Evolutionary conservation across 1,284 basidiomycete species (phyloP).

Genomic region (Puccinia polysora): DNA sequence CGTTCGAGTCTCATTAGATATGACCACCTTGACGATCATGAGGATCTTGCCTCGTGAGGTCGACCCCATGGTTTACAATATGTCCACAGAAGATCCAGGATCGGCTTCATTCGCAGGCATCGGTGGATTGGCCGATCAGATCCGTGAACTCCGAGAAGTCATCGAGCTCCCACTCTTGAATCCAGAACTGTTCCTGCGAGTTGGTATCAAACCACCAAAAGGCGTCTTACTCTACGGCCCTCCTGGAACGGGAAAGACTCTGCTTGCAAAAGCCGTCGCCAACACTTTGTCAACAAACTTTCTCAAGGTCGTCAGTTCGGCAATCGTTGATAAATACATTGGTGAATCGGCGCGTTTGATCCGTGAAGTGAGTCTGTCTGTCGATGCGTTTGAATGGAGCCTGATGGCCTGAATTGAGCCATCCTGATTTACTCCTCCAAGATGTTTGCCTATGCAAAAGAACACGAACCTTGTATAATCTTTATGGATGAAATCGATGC

Average conservation of each 20-base stretch:
- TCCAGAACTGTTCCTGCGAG: slow-evolving; percentile 88
- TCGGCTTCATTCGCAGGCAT: slow-evolving; percentile 94
- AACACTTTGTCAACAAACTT: slow-evolving; percentile 95
- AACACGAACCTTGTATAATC: slow-evolving; percentile 98
- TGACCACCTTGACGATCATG: slow-evolving; percentile 99
- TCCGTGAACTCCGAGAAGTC: slow-evolving; percentile 89
- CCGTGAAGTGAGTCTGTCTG: slow-evolving; percentile 53
- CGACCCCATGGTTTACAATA: slow-evolving; percentile 97
- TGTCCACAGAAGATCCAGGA: slow-evolving; percentile 97
- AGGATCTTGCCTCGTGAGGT: slow-evolving; percentile 95
- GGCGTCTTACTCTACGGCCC: slow-evolving; percentile 90
- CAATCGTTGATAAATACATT: slow-evolving; percentile 99
- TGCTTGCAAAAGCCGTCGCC: slow-evolving; percentile 90
- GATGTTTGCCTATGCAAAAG: slow-evolving; percentile 96
- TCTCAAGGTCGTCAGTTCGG: slow-evolving; percentile 97
- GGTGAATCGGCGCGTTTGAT: slow-evolving; percentile 93
- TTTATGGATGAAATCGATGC: slow-evolving; percentile 99
- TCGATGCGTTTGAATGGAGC: not conserved
- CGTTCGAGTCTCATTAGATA: slow-evolving; percentile 93
- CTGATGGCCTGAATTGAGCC: not conserved
- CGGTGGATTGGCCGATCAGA: slow-evolving; percentile 91
- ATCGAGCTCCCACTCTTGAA: slow-evolving; percentile 94
- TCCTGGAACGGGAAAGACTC: slow-evolving; percentile 91
- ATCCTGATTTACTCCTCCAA: slow-evolving; percentile 56
- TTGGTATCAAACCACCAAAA: slow-evolving; percentile 93